Evolutionary conservation across 257 asterid species (phyloP).

Genomic region (Solanum piurae): DNA sequence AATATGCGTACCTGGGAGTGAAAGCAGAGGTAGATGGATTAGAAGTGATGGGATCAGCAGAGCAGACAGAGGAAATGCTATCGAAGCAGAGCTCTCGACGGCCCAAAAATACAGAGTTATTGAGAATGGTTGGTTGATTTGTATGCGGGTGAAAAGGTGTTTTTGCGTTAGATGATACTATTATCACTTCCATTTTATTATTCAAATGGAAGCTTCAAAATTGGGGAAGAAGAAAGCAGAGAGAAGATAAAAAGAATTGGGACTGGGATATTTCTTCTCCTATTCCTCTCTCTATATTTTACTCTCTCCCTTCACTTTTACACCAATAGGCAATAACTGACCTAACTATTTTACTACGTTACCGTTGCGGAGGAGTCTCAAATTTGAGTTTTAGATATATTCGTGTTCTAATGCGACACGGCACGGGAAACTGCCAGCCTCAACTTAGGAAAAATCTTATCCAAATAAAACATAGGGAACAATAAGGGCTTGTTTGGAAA

Average conservation of each 20-base stretch:
- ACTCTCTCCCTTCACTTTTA: neutral
- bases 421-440: too few relatives aligned
- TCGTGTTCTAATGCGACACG: accelerated
- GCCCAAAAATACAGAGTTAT: slow-evolving; percentile 15
- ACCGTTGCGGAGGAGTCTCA: accelerated
- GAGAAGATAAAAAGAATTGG: neutral
- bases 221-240: neutral
- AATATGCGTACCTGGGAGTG: slow-evolving; percentile 22
- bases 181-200: neutral
- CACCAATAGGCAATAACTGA: too few relatives aligned
- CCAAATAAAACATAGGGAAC: too few relatives aligned
- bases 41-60: slow-evolving; percentile 22
- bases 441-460: too few relatives aligned
- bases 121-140: neutral
- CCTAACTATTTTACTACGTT: too few relatives aligned
- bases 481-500: too few relatives aligned
- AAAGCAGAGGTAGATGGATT: slow-evolving; percentile 19
- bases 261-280: neutral
- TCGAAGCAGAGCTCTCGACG: slow-evolving; percentile 84
- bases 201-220: neutral
- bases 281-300: neutral
- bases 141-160: neutral
- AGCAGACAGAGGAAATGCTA: slow-evolving; percentile 23
- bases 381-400: too few relatives aligned
- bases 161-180: neutral